Conservation (phyloP, 768 basidiomycete species). For the Ramaria sp. region DNA sequence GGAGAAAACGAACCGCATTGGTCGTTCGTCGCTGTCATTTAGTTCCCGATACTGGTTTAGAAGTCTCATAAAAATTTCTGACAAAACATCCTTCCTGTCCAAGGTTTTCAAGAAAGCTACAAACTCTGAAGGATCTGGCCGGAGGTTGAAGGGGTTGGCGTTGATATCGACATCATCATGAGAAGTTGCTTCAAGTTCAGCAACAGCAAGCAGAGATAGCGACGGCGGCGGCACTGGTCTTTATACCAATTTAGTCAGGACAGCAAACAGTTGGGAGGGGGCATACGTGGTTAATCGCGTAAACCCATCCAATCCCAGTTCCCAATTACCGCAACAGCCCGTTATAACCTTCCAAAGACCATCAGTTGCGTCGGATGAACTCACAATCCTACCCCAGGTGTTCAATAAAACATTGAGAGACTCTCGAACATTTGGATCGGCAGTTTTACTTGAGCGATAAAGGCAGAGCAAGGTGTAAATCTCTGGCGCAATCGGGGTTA, state of each 20-base stretch:
- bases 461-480: conserved; percentile 56
- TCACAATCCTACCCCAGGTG: conserved; percentile 68
- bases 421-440: conserved; percentile 56
- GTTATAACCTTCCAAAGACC: conserved; percentile 51
- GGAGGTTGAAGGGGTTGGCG: conserved; percentile 50
- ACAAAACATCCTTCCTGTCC: conserved; percentile 58
- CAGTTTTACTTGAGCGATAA: conserved; percentile 42
- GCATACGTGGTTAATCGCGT: not conserved
- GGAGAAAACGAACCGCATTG: conserved; percentile 33
- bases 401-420: conserved; percentile 47
- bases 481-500: conserved; percentile 58
- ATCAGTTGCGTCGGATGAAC: conserved; percentile 37
- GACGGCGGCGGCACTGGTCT: conserved; percentile 16
- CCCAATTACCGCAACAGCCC: conserved; percentile 43
- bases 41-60: conserved; percentile 57
- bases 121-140: conserved; percentile 67
- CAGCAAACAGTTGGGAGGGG: not conserved
- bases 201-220: conserved; percentile 41
- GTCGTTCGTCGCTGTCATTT: conserved; percentile 27
- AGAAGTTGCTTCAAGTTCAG: conserved; percentile 30
- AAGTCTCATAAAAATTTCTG: conserved; percentile 61
- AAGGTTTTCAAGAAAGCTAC: conserved; percentile 54
- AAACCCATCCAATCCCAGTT: conserved; percentile 39
- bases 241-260: conserved; percentile 12
- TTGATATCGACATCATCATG: conserved; percentile 36